A percentile compares a stretch with the other conserved stretches of the same genome.
Conservation (phyloP, 2,329 filamentous ascomycete species). For the Calonectria fujianensis region DNA sequence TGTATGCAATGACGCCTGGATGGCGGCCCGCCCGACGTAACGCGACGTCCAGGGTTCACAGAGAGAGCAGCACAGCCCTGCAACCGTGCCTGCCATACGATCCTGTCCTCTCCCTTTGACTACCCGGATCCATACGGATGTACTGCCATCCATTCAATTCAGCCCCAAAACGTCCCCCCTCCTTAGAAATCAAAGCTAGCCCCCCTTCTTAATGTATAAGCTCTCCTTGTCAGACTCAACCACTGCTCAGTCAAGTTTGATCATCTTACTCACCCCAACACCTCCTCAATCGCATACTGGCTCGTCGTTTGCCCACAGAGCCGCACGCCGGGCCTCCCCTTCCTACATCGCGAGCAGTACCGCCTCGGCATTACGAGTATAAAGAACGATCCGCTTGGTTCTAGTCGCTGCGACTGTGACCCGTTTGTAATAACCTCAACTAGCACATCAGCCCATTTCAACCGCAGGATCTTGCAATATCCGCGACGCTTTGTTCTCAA, state of each 20-base stretch:
- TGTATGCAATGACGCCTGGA: not conserved
- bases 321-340: slow-evolving; percentile 9
- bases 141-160: slow-evolving; percentile 42
- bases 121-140: slow-evolving; percentile 35
- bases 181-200: slow-evolving; percentile 23
- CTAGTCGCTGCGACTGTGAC: not conserved
- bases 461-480: not conserved
- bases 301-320: not conserved
- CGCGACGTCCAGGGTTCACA: slow-evolving; percentile 13
- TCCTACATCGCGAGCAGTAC: not conserved
- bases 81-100: slow-evolving; percentile 37
- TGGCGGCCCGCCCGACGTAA: not conserved
- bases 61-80: slow-evolving; percentile 47
- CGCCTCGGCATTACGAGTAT: not conserved
- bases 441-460: not conserved
- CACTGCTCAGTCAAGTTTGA: not conserved
- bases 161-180: slow-evolving; percentile 5
- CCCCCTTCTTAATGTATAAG: not conserved
- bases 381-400: not conserved
- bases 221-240: slow-evolving; percentile 5
- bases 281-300: not conserved
- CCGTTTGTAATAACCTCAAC: not conserved
- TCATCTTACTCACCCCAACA: slow-evolving; percentile 21
- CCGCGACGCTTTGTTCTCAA: not conserved
- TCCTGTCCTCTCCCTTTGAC: slow-evolving; percentile 35